These are phyloP conservation scores for Botrytis galanthina DNA, from an alignment of 2,329 filamentous ascomycete species.

Conservation along the genomic window DNA sequence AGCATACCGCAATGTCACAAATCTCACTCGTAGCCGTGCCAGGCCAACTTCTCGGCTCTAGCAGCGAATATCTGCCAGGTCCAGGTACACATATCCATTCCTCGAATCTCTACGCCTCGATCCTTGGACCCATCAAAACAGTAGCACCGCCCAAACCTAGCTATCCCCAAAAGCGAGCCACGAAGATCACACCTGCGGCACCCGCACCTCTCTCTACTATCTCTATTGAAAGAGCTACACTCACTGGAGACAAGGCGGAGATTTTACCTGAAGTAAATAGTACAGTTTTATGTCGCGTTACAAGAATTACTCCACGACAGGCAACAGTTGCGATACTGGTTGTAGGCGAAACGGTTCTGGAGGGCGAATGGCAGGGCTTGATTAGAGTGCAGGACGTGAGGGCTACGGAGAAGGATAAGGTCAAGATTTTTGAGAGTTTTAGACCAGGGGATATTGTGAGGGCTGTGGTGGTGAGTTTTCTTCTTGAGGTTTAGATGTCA, in stretches of 20 bases:
- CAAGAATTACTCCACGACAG: slow-evolving; percentile 80
- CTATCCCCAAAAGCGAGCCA: slow-evolving; percentile 57
- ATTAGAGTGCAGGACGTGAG: slow-evolving; percentile 89
- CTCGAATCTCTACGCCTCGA: slow-evolving; percentile 73
- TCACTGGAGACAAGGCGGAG: slow-evolving; percentile 52
- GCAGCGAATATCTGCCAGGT: slow-evolving; percentile 67
- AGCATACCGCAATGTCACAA: slow-evolving; percentile 28
- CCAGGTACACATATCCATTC: slow-evolving; percentile 81
- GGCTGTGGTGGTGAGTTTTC: slow-evolving; percentile 65
- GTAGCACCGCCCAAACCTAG: slow-evolving; percentile 42
- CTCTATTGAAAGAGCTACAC: slow-evolving; percentile 47
- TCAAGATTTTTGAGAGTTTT: slow-evolving; percentile 88
- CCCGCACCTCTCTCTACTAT: slow-evolving; percentile 50
- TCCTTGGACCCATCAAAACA: slow-evolving; percentile 69
- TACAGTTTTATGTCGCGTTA: slow-evolving; percentile 79
- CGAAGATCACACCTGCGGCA: slow-evolving; percentile 52
- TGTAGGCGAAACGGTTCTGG: slow-evolving; percentile 68
- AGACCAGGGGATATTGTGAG: slow-evolving; percentile 88
- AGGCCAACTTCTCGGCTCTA: slow-evolving; percentile 73
- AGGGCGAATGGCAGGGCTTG: slow-evolving; percentile 80
- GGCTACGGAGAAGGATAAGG: slow-evolving; percentile 92
- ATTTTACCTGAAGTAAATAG: slow-evolving; percentile 79
- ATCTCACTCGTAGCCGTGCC: slow-evolving; percentile 61
- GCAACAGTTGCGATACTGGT: slow-evolving; percentile 84
- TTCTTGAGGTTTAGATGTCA: background rate